Conservation (phyloP, 345 rosid genomes). For the Microcos paniculata region DNA sequence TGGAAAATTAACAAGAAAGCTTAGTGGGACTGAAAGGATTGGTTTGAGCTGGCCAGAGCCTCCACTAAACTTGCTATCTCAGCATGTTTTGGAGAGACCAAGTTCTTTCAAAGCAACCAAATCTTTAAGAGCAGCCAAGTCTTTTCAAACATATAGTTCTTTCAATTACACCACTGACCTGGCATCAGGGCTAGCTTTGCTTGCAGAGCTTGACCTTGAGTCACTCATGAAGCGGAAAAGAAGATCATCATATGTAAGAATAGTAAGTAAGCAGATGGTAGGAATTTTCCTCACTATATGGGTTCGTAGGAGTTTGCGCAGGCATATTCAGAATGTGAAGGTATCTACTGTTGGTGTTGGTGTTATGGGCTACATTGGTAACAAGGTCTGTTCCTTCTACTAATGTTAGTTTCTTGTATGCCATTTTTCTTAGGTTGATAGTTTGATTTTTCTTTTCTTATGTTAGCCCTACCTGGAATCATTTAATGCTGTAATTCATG, state of each 20-base stretch:
- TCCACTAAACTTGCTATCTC: slow-evolving; percentile 61
- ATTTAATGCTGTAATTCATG: background rate
- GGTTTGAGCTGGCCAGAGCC: slow-evolving; percentile 90
- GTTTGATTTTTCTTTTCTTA: background rate
- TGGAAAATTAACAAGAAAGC: slow-evolving; percentile 32
- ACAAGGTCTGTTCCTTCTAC: slow-evolving; percentile 60
- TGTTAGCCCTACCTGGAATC: background rate
- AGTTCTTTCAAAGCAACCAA: slow-evolving; percentile 54
- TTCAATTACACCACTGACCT: slow-evolving; percentile 50
- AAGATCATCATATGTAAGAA: slow-evolving; percentile 65
- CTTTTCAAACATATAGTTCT: slow-evolving; percentile 58
- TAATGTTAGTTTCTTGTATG: background rate
- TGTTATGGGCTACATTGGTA: slow-evolving; percentile 95
- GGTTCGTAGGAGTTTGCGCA: slow-evolving; percentile 86
- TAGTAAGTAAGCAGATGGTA: slow-evolving; percentile 95
- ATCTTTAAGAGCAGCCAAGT: slow-evolving; percentile 53
- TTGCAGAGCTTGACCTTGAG: slow-evolving; percentile 70
- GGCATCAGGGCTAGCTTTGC: slow-evolving; percentile 42
- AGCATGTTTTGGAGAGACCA: slow-evolving; percentile 58
- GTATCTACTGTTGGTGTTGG: slow-evolving; percentile 96
- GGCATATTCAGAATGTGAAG: slow-evolving; percentile 73
- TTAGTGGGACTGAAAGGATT: slow-evolving; percentile 23
- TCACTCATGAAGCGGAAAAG: slow-evolving; percentile 67
- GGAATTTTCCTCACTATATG: slow-evolving; percentile 84
- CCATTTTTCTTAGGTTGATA: background rate